Conservation (phyloP, 345 rosid genomes). For the Lumnitzera littorea region DNA sequence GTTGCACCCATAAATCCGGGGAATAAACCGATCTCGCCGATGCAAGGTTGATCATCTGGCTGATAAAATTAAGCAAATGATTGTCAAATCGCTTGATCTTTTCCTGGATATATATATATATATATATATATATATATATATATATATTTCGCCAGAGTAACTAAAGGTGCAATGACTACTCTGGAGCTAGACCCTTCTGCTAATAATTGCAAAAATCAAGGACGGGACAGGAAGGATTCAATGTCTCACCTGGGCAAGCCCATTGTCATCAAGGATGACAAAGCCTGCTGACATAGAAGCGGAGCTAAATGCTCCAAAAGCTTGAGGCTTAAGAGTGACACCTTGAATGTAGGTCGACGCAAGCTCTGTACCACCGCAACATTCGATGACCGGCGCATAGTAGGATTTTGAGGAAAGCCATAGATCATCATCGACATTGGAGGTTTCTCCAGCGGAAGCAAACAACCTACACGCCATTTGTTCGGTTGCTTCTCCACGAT, state of each 20-base stretch:
- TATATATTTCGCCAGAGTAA: too few species aligned
- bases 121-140: too few species aligned
- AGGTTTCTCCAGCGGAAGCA: constrained; percentile 74
- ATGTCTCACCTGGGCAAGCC: constrained; percentile 48
- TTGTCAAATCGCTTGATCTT: background rate
- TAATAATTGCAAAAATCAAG: too few species aligned
- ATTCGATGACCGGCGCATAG: constrained; percentile 68
- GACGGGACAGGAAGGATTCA: background rate
- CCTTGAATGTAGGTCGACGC: constrained; percentile 74
- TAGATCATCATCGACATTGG: constrained; percentile 81
- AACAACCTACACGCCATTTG: constrained; percentile 33
- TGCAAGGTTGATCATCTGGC: constrained; percentile 71
- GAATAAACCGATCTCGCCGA: constrained; percentile 79
- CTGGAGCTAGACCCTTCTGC: too few species aligned
- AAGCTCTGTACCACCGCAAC: constrained; percentile 91
- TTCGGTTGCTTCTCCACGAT: constrained; percentile 3
- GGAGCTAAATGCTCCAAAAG: constrained; percentile 80
- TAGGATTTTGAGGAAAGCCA: constrained; percentile 87
- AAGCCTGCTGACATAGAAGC: constrained; percentile 66
- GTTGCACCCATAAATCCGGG: constrained; percentile 68
- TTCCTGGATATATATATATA: background rate
- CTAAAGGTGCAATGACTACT: too few species aligned
- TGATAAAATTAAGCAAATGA: constrained; percentile 24
- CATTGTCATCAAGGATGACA: constrained; percentile 69
- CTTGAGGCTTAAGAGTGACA: constrained; percentile 69